Conservation (phyloP, 345 rosid species). For the Populus tremula region DNA sequence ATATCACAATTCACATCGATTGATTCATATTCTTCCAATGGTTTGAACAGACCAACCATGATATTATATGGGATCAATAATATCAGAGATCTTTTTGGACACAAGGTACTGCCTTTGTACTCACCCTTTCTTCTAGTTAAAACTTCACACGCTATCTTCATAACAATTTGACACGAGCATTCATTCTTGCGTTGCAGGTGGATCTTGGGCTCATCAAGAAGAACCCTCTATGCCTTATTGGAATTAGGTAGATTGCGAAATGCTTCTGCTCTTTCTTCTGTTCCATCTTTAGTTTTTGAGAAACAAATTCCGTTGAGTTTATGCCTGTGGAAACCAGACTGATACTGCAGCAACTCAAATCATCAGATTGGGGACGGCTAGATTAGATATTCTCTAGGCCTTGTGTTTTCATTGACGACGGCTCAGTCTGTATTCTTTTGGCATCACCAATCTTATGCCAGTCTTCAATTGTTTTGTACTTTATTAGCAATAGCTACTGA, state of each 20-base stretch:
- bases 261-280: not conserved
- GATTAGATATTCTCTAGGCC: too few relatives aligned
- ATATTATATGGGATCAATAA: conserved; percentile 70
- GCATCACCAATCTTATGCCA: not conserved
- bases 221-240: conserved; percentile 71
- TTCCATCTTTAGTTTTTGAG: not conserved
- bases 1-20: not conserved
- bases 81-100: conserved; percentile 92
- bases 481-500: not conserved
- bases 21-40: not conserved
- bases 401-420: not conserved
- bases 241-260: conserved; percentile 32
- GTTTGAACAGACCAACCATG: conserved; percentile 79
- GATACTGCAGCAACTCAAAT: not conserved
- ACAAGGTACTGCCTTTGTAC: conserved; percentile 54
- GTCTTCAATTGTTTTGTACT: not conserved
- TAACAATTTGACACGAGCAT: not conserved
- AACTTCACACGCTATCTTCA: not conserved
- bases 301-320: not conserved
- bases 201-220: conserved; percentile 77
- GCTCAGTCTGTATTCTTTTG: not conserved
- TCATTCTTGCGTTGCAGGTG: conserved; percentile 45
- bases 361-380: too few relatives aligned
- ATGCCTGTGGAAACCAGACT: not conserved
- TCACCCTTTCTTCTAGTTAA: not conserved